These are phyloP conservation scores for Scleroderma bovista DNA, from an alignment of 768 basidiomycete species.

Conservation along the genomic window DNA sequence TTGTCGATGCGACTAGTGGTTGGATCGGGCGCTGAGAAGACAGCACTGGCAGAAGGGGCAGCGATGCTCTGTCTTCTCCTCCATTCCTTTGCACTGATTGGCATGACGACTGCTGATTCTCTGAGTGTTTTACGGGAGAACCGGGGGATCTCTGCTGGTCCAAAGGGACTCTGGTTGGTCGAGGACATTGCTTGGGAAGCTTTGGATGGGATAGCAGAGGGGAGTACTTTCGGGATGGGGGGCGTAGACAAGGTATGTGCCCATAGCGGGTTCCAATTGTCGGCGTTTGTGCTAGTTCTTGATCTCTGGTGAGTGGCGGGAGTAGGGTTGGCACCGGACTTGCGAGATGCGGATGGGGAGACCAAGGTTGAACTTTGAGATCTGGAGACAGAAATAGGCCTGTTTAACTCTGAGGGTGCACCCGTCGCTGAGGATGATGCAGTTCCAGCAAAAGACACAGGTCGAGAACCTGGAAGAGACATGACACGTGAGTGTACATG, in stretches of 20 bases:
- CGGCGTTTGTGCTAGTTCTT: neutral
- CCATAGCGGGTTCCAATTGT: neutral
- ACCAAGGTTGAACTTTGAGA: neutral
- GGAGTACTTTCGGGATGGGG: neutral
- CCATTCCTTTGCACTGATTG: slow-evolving; percentile 24
- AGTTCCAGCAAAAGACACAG: slow-evolving; percentile 7
- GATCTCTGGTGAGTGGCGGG: neutral
- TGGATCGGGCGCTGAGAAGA: neutral
- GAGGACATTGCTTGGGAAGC: slow-evolving; percentile 23
- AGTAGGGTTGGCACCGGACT: neutral
- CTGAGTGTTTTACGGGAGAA: slow-evolving; percentile 28
- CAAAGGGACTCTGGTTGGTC: slow-evolving; percentile 18
- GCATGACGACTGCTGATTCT: slow-evolving; percentile 25
- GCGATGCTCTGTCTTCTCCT: slow-evolving; percentile 14
- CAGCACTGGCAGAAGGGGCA: neutral
- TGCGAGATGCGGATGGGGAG: neutral
- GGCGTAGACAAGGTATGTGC: neutral
- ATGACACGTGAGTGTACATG: slow-evolving; percentile 16
- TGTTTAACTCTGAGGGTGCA: slow-evolving; percentile 2
- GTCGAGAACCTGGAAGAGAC: slow-evolving; percentile 5
- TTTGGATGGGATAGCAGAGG: neutral
- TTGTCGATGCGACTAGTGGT: neutral
- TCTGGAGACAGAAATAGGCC: neutral
- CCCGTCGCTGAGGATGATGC: neutral
- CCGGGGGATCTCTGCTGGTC: slow-evolving; percentile 22